Evolutionary conservation across 805 yeast genomes (phyloP).

Genomic region (Teunomyces panamensis): DNA sequence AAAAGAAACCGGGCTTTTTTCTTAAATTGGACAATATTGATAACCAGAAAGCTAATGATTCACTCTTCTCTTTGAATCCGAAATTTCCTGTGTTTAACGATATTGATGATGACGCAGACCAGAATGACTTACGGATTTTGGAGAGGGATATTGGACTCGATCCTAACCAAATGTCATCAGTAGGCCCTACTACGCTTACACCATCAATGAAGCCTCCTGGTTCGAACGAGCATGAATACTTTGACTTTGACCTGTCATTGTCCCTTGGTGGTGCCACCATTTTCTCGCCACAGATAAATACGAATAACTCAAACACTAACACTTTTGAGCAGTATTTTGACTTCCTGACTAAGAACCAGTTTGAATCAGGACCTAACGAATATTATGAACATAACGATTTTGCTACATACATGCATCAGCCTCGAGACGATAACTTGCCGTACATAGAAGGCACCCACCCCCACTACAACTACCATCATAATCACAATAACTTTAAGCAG

Average conservation of each 20-base stretch:
- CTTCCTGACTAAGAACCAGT: not conserved
- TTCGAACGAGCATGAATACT: slow-evolving; percentile 13
- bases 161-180: slow-evolving; percentile 8
- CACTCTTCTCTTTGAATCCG: slow-evolving; percentile 9
- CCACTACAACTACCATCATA: not conserved
- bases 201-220: slow-evolving; percentile 35
- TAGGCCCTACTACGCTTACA: slow-evolving; percentile 18
- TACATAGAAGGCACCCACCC: not conserved
- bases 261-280: not conserved
- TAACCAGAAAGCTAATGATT: slow-evolving; percentile 3
- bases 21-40: slow-evolving; percentile 12
- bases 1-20: slow-evolving; percentile 10
- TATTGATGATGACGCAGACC: slow-evolving; percentile 9
- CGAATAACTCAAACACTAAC: not conserved
- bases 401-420: not conserved
- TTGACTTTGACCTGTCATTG: slow-evolving; percentile 6
- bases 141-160: slow-evolving; percentile 16
- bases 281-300: not conserved
- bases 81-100: slow-evolving; percentile 9
- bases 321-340: not conserved
- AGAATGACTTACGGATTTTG: slow-evolving; percentile 10
- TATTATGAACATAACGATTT: not conserved
- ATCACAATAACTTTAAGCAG: not conserved
- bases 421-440: not conserved
- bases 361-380: not conserved